Conservation (phyloP, 2,329 filamentous ascomycete genomes). For the Apiospora aurea region DNA sequence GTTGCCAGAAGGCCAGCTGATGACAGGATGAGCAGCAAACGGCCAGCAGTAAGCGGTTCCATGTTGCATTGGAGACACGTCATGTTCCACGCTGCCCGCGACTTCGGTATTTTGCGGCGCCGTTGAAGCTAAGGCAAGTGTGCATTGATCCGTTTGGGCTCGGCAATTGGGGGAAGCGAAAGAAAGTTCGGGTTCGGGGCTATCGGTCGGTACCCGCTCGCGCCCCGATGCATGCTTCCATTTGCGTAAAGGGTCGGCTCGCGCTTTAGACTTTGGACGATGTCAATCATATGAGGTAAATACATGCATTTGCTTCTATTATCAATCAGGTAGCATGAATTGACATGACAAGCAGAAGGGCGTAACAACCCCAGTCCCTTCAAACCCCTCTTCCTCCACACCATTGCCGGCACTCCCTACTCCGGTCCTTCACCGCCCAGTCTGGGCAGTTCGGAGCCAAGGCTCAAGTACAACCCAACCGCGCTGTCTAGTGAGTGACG, state of each 20-base stretch:
- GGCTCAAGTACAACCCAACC: not conserved
- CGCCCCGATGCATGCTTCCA: not conserved
- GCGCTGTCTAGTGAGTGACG: not conserved
- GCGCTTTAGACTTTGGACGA: not conserved
- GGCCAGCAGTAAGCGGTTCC: not conserved
- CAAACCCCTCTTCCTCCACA: not conserved
- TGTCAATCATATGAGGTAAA: not conserved
- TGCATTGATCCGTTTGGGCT: not conserved
- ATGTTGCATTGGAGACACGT: not conserved
- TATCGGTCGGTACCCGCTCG: constrained; percentile 7
- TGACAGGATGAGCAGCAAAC: not conserved
- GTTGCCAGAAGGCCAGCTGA: too few species aligned
- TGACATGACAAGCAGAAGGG: not conserved
- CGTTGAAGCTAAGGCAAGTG: not conserved
- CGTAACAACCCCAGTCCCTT: not conserved
- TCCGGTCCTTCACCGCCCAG: not conserved
- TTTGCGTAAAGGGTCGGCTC: not conserved
- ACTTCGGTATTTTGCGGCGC: not conserved
- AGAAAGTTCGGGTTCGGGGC: not conserved
- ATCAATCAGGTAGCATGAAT: not conserved
- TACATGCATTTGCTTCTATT: not conserved
- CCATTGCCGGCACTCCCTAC: not conserved
- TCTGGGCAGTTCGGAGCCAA: not conserved
- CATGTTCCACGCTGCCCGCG: not conserved
- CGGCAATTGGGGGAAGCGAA: not conserved